Evolutionary conservation across 2,329 filamentous ascomycete species (phyloP), one percentile per base, ranked within the genome.

Genomic region (Coniochaeta sp.): DNA sequence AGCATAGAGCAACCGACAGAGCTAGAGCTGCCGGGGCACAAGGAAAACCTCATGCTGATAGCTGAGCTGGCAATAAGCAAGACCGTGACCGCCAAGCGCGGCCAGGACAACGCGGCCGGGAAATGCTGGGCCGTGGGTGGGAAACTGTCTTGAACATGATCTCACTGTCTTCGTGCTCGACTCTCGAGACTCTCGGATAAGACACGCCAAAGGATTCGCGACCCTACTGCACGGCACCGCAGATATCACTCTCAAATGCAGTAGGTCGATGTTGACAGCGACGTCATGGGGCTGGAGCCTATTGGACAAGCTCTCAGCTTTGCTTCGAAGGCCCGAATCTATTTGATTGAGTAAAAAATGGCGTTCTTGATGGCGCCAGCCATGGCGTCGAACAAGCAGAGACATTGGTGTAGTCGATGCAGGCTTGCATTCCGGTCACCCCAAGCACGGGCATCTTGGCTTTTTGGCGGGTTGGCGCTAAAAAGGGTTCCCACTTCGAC

Each of bases 291-390:
- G 17, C 30, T n/a, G n/a, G 17, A 10, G 16, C 12, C n/a, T 38
- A 55, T 55, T 36, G 30, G n/a, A 24, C 22, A 55, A 34, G 54
- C 17, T 34, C 30, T 2, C 30, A 32, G 4, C 4, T 36, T 19
- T 55, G 16, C 4, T 8, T 19, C 30, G 30, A 36, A 55, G 17
- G 54, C 8, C 54, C 54, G 54, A 55, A 22, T 36, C 54, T 36
- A 36, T 22, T 55, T 30, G 54, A 7, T 22, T 22, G 30, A 38
- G 54, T 55, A 30, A 28, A 22, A 28, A 30, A 36, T 38, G 54
- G 54, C 54, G 54, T 55, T 22, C 10, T 55, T 55, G 54, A 55
- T 36, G 54, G 54, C 54, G 54, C 54, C 38, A 24, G 54, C 14
- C 26, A 19, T 34, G 52, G 52, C 52, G 26, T 55, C 52, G 30